A percentile compares a stretch with the other conserved stretches of the same genome.
Evolutionary conservation across 2,329 filamentous ascomycete genomes (phyloP).

Genomic region (Paecilomyces sp.): DNA sequence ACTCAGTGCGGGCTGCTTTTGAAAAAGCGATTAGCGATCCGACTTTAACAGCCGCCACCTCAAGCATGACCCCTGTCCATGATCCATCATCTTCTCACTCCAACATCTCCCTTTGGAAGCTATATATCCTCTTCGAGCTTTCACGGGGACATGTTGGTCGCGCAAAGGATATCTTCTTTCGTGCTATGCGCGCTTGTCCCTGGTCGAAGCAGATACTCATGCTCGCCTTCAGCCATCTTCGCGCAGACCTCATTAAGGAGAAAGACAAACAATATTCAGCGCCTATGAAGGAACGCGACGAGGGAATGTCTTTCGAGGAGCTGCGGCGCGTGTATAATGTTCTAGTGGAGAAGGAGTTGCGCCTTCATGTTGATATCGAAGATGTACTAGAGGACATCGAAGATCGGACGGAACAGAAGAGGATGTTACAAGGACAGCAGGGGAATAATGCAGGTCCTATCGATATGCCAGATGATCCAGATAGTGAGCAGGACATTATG

Average conservation of each 20-base stretch:
- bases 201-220: constrained; percentile 58
- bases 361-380: constrained; percentile 51
- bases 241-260: constrained; percentile 11
- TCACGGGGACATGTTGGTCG: constrained; percentile 29
- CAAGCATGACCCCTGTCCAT: not conserved
- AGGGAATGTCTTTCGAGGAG: constrained; percentile 39
- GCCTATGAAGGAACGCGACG: not conserved
- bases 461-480: constrained; percentile 22
- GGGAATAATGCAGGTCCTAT: constrained; percentile 10
- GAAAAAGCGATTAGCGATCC: constrained; percentile 42
- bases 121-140: constrained; percentile 46
- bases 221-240: constrained; percentile 46
- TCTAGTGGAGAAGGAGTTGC: constrained; percentile 55
- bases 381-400: constrained; percentile 30
- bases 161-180: constrained; percentile 48
- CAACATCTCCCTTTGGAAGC: constrained; percentile 44
- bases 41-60: constrained; percentile 6
- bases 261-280: not conserved
- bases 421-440: constrained; percentile 1
- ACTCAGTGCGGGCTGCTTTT: constrained; percentile 50
- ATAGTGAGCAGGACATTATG: constrained; percentile 15
- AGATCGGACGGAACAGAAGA: constrained; percentile 9
- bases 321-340: constrained; percentile 48
- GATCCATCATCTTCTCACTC: constrained; percentile 15
- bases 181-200: constrained; percentile 51